phyloP scores from a whole-genome alignment of 139 green algal genomes.

The Chlamydomonas incerta region DNA sequence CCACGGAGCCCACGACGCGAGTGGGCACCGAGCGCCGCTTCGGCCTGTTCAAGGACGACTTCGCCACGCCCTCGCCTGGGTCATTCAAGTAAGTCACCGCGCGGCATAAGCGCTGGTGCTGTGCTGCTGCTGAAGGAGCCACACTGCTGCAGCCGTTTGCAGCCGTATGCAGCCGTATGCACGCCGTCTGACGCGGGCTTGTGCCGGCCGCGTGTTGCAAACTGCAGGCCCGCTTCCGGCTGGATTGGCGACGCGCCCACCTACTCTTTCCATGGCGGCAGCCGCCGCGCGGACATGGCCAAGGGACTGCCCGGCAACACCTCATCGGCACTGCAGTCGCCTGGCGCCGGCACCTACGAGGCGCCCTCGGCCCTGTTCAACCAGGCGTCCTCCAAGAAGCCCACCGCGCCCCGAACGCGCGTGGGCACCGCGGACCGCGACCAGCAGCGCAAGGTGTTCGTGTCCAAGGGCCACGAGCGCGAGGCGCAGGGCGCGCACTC shows the following conservation, averaged over 20 bases:
- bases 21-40: conserved; percentile 45
- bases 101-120: no score
- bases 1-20: conserved; percentile 23
- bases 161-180: no score
- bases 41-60: conserved; percentile 43
- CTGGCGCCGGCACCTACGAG: conserved; percentile 63
- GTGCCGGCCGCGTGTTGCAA: no score
- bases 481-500: conserved; percentile 56
- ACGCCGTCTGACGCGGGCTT: no score
- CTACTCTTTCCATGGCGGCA: conserved; percentile 54
- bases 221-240: conserved; percentile 15
- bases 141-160: no score
- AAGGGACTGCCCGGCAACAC: conserved; percentile 45
- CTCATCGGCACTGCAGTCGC: conserved; percentile 38
- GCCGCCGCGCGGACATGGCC: conserved; percentile 47
- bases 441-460: conserved; percentile 4
- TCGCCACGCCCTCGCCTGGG: conserved; percentile 25
- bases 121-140: no score
- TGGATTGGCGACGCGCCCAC: conserved; percentile 58
- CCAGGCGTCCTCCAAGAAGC: conserved; percentile 48
- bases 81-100: conserved; percentile 11
- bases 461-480: conserved; percentile 46
- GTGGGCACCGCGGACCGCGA: conserved; percentile 54
- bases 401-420: conserved; percentile 11
- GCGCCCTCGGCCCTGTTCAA: conserved; percentile 20